Evolutionary conservation across 345 rosid species (phyloP), one percentile per base, ranked within the genome.

Genomic region (Punica granatum): DNA sequence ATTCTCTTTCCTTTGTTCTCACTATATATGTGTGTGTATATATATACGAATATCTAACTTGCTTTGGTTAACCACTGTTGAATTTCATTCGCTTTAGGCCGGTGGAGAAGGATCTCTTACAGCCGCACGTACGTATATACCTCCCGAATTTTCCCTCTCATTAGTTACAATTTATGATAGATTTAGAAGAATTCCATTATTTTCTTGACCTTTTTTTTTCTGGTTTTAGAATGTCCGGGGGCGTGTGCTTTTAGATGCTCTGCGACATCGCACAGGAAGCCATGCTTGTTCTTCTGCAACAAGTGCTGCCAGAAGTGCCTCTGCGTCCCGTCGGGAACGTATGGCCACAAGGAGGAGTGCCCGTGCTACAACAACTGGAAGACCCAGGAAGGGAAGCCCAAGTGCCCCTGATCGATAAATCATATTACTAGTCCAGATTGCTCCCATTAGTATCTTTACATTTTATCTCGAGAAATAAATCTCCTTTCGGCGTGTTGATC

Each of bases 401-500:
- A 69, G 59, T 69, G 72, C 65, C 72, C 72, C 42, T 69, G 42
- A 69, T 13, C n/a, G n/a, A n/a, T n/a, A n/a, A n/a, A n/a, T n/a
- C n/a, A n/a, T n/a, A n/a, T n/a, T n/a, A n/a, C n/a, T n/a, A n/a
- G n/a, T n/a, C n/a, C n/a, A n/a, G n/a, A n/a, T n/a, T n/a, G n/a
- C n/a, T n/a, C n/a, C n/a, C n/a, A n/a, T n/a, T n/a, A n/a, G n/a
- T n/a, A n/a, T n/a, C n/a, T n/a, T n/a, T n/a, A n/a, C n/a, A n/a
- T n/a, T n/a, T n/a, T n/a, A n/a, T n/a, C n/a, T n/a, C n/a, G n/a
- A n/a, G n/a, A n/a, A n/a, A n/a, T n/a, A n/a, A n/a, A n/a, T n/a
- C n/a, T n/a, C n/a, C n/a, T n/a, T 0, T 3, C 53, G n/a, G n/a
- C n/a, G n/a, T n/a, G n/a, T n/a, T n/a, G n/a, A n/a, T n/a, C n/a